Percentiles rank a stretch among this genome's conserved stretches.
phyloP scores from a whole-genome alignment of 2,329 filamentous ascomycete genomes.

The Amesomyces nigricolor region DNA sequence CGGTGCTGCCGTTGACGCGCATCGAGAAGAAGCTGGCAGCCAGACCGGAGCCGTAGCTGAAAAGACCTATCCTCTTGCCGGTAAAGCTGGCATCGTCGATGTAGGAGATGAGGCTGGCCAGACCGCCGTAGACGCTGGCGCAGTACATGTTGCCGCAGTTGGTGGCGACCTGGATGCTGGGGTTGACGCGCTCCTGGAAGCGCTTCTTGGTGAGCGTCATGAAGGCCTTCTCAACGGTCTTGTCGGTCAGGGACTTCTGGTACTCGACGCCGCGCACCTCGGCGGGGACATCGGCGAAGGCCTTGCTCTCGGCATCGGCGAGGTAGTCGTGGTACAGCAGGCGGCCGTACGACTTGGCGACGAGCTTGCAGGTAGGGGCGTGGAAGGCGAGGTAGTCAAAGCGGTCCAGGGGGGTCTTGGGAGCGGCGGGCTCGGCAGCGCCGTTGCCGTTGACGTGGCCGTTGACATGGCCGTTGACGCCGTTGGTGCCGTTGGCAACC shows the following conservation, averaged over 20 bases:
- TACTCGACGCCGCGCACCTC: constrained; percentile 76
- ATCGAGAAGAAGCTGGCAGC: constrained; percentile 68
- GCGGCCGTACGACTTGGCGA: constrained; percentile 77
- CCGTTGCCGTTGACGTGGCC: constrained; percentile 46
- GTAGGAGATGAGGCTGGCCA: constrained; percentile 63
- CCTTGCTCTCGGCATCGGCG: constrained; percentile 57
- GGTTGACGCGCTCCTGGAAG: constrained; percentile 71
- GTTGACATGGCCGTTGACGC: constrained; percentile 48
- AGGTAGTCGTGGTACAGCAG: constrained; percentile 84
- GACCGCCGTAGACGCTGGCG: constrained; percentile 68
- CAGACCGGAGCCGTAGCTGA: constrained; percentile 75
- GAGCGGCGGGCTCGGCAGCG: constrained; percentile 29
- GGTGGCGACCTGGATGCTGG: constrained; percentile 69
- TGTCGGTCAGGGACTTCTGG: constrained; percentile 72
- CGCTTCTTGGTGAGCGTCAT: constrained; percentile 79
- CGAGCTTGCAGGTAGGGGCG: constrained; percentile 80
- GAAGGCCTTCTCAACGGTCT: constrained; percentile 80
- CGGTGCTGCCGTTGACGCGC: constrained; percentile 65
- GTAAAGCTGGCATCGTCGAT: constrained; percentile 57
- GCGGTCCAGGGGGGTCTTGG: constrained; percentile 65
- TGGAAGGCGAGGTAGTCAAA: constrained; percentile 84
- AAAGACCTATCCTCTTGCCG: constrained; percentile 68
- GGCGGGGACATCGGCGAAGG: constrained; percentile 68
- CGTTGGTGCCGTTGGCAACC: constrained; percentile 45
- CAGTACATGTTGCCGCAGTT: constrained; percentile 68